phyloP scores from a whole-genome alignment of 2,329 filamentous ascomycete species.

The Dendrostoma leiphaemia region DNA sequence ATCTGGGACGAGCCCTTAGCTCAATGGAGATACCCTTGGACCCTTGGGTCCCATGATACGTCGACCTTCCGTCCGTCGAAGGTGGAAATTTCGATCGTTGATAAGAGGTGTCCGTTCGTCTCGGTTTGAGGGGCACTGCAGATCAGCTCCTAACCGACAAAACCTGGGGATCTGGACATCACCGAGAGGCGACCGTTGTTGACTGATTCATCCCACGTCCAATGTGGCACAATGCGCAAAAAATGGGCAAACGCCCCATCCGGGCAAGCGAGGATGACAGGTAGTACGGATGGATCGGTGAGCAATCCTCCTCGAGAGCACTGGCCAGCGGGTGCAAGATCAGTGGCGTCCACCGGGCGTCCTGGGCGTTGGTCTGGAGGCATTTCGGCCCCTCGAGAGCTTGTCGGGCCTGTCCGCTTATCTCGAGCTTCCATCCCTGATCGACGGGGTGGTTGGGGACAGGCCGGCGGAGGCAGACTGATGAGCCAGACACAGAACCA shows the following conservation, averaged over 20 bases:
- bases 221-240: too few species aligned
- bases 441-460: background rate
- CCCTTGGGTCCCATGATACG: background rate
- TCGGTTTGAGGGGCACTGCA: background rate
- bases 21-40: background rate
- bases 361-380: background rate
- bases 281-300: background rate
- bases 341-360: background rate
- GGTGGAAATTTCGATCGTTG: background rate
- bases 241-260: background rate
- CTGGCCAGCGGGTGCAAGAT: background rate
- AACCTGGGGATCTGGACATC: background rate
- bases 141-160: background rate
- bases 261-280: background rate
- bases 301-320: conserved; percentile 6
- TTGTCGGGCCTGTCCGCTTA: conserved; percentile 6
- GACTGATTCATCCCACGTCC: background rate
- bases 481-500: background rate
- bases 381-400: background rate
- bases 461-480: background rate
- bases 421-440: conserved; percentile 14
- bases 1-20: background rate
- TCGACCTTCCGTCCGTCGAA: background rate
- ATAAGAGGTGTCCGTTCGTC: background rate
- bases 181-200: background rate